Evolutionary conservation across 2,329 filamentous ascomycete species (phyloP).

Genomic region (Mollisiaceae sp.): DNA sequence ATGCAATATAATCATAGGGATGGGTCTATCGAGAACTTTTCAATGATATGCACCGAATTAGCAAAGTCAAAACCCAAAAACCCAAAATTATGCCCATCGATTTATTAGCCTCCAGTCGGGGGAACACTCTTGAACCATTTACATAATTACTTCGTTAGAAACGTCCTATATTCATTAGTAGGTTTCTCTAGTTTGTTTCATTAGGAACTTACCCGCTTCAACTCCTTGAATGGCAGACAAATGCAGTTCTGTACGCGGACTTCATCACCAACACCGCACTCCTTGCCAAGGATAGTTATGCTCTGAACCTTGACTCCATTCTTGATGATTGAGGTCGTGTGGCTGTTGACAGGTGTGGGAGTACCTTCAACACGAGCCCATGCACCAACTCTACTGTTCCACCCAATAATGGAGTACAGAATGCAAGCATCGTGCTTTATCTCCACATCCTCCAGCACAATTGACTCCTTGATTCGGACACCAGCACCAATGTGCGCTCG

Average conservation of each 20-base stretch:
- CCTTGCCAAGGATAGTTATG: constrained; percentile 96
- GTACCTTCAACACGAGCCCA: constrained; percentile 98
- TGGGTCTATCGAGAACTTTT: constrained; percentile 22
- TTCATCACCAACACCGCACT: constrained; percentile 92
- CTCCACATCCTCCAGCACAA: constrained; percentile 92
- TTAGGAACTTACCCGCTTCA: constrained; percentile 78
- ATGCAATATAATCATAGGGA: not conserved
- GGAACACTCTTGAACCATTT: constrained; percentile 41
- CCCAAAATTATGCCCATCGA: not conserved
- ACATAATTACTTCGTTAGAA: constrained; percentile 91
- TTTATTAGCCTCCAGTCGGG: not conserved
- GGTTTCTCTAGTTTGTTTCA: constrained; percentile 18
- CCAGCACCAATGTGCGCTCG: constrained; percentile 84
- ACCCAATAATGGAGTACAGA: constrained; percentile 94
- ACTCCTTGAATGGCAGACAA: constrained; percentile 95
- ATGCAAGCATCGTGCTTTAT: constrained; percentile 97
- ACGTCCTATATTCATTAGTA: constrained; percentile 69
- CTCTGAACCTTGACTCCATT: constrained; percentile 98
- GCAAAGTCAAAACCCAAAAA: not conserved
- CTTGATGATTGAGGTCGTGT: constrained; percentile 94
- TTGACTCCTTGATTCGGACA: constrained; percentile 91
- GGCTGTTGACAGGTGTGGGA: constrained; percentile 83
- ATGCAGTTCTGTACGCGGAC: constrained; percentile 97
- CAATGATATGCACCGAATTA: constrained; percentile 13
- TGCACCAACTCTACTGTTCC: constrained; percentile 94